These are phyloP conservation scores for Takakia lepidozioides DNA, from an alignment of 225 moss, liverwort and hornwort species.

Conservation along the genomic window DNA sequence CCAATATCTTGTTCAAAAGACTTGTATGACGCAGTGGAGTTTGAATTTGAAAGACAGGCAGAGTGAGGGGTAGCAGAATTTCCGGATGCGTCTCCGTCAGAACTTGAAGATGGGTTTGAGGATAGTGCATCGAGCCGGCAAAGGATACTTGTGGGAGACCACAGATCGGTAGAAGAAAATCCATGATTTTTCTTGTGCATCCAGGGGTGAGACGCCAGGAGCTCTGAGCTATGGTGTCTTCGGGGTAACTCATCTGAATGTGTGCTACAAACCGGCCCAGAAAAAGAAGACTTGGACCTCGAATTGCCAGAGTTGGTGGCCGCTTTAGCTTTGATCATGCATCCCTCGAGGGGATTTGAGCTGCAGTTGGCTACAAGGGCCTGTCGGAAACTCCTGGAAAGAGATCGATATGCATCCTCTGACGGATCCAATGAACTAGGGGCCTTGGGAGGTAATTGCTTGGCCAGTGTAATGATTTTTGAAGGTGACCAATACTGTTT, in stretches of 20 bases:
- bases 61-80: slow-evolving; percentile 22
- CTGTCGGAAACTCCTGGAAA: neutral
- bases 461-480: too few relatives aligned
- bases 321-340: slow-evolving; percentile 18
- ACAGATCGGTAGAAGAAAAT: slow-evolving; percentile 10
- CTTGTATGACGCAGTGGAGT: slow-evolving; percentile 25
- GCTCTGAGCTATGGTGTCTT: slow-evolving; percentile 11
- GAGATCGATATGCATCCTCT: neutral
- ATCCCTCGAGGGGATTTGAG: slow-evolving; percentile 27
- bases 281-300: slow-evolving; percentile 22
- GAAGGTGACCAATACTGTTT: slow-evolving; percentile 14
- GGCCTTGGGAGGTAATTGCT: slow-evolving; percentile 9
- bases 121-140: slow-evolving; percentile 45
- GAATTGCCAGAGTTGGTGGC: slow-evolving; percentile 1
- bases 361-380: slow-evolving; percentile 11
- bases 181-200: slow-evolving; percentile 4
- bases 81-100: slow-evolving; percentile 27
- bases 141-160: too few relatives aligned
- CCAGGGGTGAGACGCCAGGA: slow-evolving; percentile 3
- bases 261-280: slow-evolving; percentile 11
- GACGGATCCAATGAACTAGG: too few relatives aligned
- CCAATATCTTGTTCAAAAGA: slow-evolving; percentile 23
- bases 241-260: slow-evolving; percentile 13
- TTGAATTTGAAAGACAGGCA: slow-evolving; percentile 32
- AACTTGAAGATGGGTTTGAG: slow-evolving; percentile 54